Evolutionary conservation across 2,329 filamentous ascomycete species (phyloP).

Genomic region (Aureobasidium vineae): DNA sequence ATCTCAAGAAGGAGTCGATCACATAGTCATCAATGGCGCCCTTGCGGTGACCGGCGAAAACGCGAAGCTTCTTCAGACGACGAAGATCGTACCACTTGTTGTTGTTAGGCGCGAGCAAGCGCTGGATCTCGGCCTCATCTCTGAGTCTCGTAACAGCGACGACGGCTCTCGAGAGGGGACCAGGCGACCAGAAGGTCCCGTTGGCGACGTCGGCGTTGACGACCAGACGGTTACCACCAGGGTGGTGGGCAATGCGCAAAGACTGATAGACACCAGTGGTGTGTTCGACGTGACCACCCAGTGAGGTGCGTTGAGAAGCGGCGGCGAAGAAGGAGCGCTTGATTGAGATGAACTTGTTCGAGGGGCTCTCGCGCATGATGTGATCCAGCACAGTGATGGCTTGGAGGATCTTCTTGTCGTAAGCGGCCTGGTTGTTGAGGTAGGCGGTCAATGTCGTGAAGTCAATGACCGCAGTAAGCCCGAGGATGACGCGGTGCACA

Average conservation of each 20-base stretch:
- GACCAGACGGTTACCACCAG: constrained; percentile 60
- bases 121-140: constrained; percentile 34
- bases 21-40: constrained; percentile 46
- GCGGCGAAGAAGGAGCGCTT: constrained; percentile 79
- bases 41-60: constrained; percentile 44
- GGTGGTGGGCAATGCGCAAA: constrained; percentile 66
- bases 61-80: constrained; percentile 44
- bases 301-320: constrained; percentile 46
- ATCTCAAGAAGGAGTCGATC: constrained; percentile 51
- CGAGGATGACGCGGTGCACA: constrained; percentile 61
- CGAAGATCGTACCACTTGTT: constrained; percentile 40
- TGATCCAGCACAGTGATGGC: constrained; percentile 92
- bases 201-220: constrained; percentile 93
- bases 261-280: constrained; percentile 89
- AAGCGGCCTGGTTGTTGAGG: constrained; percentile 58
- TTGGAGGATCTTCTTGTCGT: constrained; percentile 68
- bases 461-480: constrained; percentile 62
- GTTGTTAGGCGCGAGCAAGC: background rate
- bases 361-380: constrained; percentile 75
- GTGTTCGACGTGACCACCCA: constrained; percentile 69
- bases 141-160: constrained; percentile 35
- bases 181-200: constrained; percentile 74
- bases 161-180: constrained; percentile 41
- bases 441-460: constrained; percentile 66
- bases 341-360: constrained; percentile 64